phyloP scores from a whole-genome alignment of 2,329 filamentous ascomycete genomes.

The Cryphonectria radicalis region DNA sequence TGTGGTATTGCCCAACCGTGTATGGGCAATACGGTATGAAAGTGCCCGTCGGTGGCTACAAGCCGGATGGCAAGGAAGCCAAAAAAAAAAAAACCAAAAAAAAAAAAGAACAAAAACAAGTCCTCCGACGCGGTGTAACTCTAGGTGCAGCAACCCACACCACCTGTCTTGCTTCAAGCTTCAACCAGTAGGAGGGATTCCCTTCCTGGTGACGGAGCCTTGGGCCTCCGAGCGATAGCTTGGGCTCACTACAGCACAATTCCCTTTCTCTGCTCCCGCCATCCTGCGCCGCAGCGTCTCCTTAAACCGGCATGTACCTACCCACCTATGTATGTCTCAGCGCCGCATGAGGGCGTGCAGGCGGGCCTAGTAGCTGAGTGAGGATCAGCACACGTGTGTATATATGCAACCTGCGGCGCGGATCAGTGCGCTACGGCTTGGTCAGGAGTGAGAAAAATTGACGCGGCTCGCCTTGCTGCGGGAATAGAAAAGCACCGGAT shows the following conservation, averaged over 20 bases:
- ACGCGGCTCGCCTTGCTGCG: neutral
- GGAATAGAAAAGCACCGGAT: neutral
- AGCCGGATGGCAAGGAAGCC: neutral
- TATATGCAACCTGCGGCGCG: neutral
- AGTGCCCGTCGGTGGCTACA: neutral
- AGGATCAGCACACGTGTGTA: neutral
- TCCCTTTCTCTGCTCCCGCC: neutral
- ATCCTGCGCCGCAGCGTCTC: neutral
- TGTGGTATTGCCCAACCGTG: neutral
- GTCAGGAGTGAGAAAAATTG: neutral
- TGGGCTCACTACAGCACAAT: neutral
- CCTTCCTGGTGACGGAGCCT: neutral
- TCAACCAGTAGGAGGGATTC: neutral
- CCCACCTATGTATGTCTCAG: neutral
- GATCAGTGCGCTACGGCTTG: neutral
- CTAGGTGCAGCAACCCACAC: neutral
- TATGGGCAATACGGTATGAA: neutral
- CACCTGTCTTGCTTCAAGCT: neutral
- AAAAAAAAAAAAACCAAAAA: too few species aligned
- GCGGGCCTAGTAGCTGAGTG: neutral
- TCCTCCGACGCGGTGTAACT: neutral
- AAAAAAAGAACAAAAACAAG: neutral
- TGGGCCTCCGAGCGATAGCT: neutral
- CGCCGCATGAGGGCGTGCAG: neutral
- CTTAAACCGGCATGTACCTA: neutral